Base-by-base conservation (phyloP, 768 basidiomycete species). In the Kwoniella dendrophila region DNA sequence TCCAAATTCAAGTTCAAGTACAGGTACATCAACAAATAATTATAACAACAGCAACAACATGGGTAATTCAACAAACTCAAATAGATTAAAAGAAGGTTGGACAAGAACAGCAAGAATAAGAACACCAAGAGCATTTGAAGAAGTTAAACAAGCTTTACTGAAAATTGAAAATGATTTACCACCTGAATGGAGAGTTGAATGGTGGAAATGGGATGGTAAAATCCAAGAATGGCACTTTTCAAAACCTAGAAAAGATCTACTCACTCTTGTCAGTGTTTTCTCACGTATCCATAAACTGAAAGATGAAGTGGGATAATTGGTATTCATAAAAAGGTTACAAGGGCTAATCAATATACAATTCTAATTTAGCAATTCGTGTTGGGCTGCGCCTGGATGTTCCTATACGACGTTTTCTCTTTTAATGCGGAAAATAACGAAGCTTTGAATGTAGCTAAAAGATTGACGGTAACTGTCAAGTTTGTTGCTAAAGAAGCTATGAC, bases 311-410 rank as follows among this genome's bases (percentile, higher is more conserved):
- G n/a, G 49, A 51, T 38, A 8, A 38, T 18, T 38, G 36, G 36
- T 47, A 7, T 7, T 26, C 44, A 8, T 47, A 7, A 7, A 8
- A 7, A n/a, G 6, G 24, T n/a, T 26, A n/a, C 34, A 36, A 16
- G 6, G 41, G 53, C 36, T 41, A 20, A 32, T 24, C 27, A 7
- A 16, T 12, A n/a, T 7, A 4, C 29, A n/a, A 18, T 41, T 12
- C 20, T 34, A 10, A 41, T 50, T 12, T 24, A 75, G 73, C 74
- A 75, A 47, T 75, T 75, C 61, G 62, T 75, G 16, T 49, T 75
- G 11, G 74, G 74, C 20, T 71, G 71, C 52, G 63, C 74, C 2
- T 71, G 71, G 71, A 67, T 67, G 66, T 67, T 67, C 54, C 40
- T 67, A 34, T 59, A 45, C n/a, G 66, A 67, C 33, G 66, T 67